Evolutionary conservation across 495 filamentous ascomycete genomes (phyloP).

Genomic region (Daldinia decipiens): DNA sequence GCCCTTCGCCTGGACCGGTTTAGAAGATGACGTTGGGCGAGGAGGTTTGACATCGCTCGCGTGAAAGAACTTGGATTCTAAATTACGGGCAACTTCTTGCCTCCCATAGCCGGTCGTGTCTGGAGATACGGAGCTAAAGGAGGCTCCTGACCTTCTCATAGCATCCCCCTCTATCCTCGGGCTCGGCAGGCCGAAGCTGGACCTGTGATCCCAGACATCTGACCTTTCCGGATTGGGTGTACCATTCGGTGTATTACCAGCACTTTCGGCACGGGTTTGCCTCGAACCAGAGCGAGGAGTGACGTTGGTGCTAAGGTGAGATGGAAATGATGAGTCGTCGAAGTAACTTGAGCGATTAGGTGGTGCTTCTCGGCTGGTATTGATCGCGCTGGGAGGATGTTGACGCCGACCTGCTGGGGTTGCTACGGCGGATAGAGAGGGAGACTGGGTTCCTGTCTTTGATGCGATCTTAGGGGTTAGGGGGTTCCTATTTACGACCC

Average conservation of each 20-base stretch:
- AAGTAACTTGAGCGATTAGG: slow-evolving; percentile 28
- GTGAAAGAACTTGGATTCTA: slow-evolving; percentile 78
- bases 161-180: slow-evolving; percentile 45
- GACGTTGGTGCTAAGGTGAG: slow-evolving; percentile 71
- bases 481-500: slow-evolving; percentile 53
- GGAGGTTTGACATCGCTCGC: slow-evolving; percentile 71
- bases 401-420: slow-evolving; percentile 47
- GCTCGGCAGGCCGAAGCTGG: slow-evolving; percentile 49
- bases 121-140: slow-evolving; percentile 51
- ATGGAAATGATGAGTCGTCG: slow-evolving; percentile 59
- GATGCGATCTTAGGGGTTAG: slow-evolving; percentile 60
- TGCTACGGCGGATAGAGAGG: slow-evolving; percentile 48
- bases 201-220: slow-evolving; percentile 54
- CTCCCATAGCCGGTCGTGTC: slow-evolving; percentile 22
- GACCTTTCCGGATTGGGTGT: slow-evolving; percentile 60
- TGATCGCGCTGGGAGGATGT: slow-evolving; percentile 39
- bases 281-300: slow-evolving; percentile 77
- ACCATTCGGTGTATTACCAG: slow-evolving; percentile 67
- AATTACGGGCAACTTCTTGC: slow-evolving; percentile 33
- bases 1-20: slow-evolving; percentile 46
- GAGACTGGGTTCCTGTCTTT: slow-evolving; percentile 45
- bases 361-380: slow-evolving; percentile 22
- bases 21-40: slow-evolving; percentile 43
- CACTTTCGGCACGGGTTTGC: slow-evolving; percentile 71
- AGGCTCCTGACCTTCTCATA: slow-evolving; percentile 39